These are phyloP conservation scores for Bipolaris gigantea DNA, from an alignment of 2,329 filamentous ascomycete genomes.

Conservation along the genomic window DNA sequence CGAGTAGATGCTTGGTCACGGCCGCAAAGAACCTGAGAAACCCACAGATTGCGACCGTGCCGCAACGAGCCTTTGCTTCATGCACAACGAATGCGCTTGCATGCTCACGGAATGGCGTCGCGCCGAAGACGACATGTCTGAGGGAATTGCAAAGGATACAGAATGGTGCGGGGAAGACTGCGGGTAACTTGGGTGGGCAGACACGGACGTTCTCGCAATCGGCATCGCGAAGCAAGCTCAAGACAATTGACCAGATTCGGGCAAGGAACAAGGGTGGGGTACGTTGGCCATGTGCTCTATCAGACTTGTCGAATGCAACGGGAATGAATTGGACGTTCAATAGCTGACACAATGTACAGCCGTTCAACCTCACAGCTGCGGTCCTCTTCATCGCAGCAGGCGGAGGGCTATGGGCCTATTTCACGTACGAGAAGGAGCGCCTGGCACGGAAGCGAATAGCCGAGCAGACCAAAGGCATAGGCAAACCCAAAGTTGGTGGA, in stretches of 20 bases:
- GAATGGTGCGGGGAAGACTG: neutral
- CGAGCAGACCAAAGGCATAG: conserved; percentile 90
- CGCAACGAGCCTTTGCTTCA: conserved; percentile 34
- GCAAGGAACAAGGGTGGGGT: conserved; percentile 43
- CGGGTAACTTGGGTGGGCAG: conserved; percentile 13
- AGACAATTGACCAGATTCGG: conserved; percentile 42
- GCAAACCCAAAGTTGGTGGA: conserved; percentile 89
- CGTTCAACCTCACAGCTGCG: conserved; percentile 92
- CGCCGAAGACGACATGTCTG: conserved; percentile 17
- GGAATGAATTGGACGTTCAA: neutral
- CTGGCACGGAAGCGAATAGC: conserved; percentile 87
- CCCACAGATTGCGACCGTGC: conserved; percentile 15
- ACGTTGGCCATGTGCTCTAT: conserved; percentile 10
- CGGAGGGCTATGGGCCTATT: conserved; percentile 80
- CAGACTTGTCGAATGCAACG: neutral
- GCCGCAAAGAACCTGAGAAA: conserved; percentile 19
- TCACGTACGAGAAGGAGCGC: conserved; percentile 88
- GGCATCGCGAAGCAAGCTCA: conserved; percentile 32
- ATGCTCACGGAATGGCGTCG: conserved; percentile 13
- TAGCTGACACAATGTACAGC: conserved; percentile 53
- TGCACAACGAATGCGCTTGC: conserved; percentile 17
- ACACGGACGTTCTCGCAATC: conserved; percentile 35
- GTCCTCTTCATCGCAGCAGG: conserved; percentile 81
- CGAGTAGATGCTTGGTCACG: conserved; percentile 30
- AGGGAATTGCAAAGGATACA: conserved; percentile 12